Conservation (phyloP, 768 basidiomycete species). For the Tricholoma flavovirens region DNA sequence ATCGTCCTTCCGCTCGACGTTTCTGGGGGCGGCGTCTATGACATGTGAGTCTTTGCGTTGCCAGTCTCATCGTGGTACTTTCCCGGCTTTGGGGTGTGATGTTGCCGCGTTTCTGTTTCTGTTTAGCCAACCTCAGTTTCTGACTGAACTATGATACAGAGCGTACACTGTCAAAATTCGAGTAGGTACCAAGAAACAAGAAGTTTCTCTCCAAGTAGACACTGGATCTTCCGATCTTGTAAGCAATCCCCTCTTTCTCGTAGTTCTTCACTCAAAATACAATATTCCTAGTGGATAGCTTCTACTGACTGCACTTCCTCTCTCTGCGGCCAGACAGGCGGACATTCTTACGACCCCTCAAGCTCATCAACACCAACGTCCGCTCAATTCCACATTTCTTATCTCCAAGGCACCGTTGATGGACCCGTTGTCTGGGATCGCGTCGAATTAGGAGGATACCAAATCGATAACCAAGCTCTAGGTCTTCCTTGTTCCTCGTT, state of each 20-base stretch:
- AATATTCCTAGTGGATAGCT: constrained; percentile 74
- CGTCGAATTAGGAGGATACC: constrained; percentile 58
- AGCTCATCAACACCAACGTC: constrained; percentile 36
- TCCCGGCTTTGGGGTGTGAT: too few species aligned
- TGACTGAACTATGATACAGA: constrained; percentile 26
- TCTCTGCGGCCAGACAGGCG: constrained; percentile 40
- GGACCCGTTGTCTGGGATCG: constrained; percentile 71
- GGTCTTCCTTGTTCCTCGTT: constrained; percentile 33
- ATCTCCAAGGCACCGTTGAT: constrained; percentile 51
- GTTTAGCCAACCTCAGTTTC: too few species aligned
- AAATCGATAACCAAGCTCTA: constrained; percentile 61
- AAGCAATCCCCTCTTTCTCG: constrained; percentile 18
- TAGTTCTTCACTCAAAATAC: neutral
- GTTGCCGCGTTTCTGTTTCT: too few species aligned
- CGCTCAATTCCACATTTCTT: constrained; percentile 43
- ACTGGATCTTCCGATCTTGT: constrained; percentile 82
- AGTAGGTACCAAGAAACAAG: constrained; percentile 45
- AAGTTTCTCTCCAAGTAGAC: constrained; percentile 66
- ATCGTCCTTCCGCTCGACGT: constrained; percentile 53
- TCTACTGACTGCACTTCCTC: constrained; percentile 57
- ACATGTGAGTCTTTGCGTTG: constrained; percentile 63
- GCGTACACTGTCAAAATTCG: constrained; percentile 58
- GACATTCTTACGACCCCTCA: constrained; percentile 52
- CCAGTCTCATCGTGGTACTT: too few species aligned
- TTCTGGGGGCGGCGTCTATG: constrained; percentile 46